Percentiles rank a stretch among this genome's conserved stretches.
phyloP scores from a whole-genome alignment of 495 filamentous ascomycete species.

The Clavariopsis aquatica region DNA sequence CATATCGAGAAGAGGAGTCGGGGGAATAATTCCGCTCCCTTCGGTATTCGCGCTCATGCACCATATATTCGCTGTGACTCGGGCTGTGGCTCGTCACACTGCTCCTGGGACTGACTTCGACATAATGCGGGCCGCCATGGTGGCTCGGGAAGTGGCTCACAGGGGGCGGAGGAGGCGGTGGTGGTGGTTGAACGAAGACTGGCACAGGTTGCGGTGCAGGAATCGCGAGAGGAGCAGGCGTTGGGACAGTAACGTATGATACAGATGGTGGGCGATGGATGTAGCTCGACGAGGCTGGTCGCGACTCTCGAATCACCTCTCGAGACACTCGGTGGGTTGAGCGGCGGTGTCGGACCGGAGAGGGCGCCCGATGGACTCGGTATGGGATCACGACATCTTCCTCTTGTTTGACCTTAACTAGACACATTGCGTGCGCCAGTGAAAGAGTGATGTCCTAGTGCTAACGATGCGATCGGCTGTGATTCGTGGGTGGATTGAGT shows the following conservation, averaged over 20 bases:
- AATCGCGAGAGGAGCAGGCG: conserved; percentile 19
- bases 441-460: background rate
- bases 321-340: conserved; percentile 31
- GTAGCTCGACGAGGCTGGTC: conserved; percentile 1
- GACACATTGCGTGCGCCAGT: conserved; percentile 40
- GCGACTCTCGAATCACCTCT: conserved; percentile 39
- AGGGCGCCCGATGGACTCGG: conserved; percentile 25
- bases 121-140: conserved; percentile 38
- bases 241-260: conserved; percentile 25
- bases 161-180: conserved; percentile 30
- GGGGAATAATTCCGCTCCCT: conserved; percentile 36
- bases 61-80: conserved; percentile 33
- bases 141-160: conserved; percentile 1
- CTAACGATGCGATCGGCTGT: conserved; percentile 23
- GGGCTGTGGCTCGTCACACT: conserved; percentile 32
- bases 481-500: conserved; percentile 28
- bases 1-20: conserved; percentile 36
- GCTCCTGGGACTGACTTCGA: conserved; percentile 41
- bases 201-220: conserved; percentile 41
- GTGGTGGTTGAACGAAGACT: conserved; percentile 37
- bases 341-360: conserved; percentile 21
- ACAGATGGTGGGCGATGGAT: conserved; percentile 13
- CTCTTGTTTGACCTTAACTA: conserved; percentile 45
- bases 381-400: conserved; percentile 41
- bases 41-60: conserved; percentile 39